These are phyloP conservation scores for Balansia obtecta DNA, from an alignment of 2,329 filamentous ascomycete genomes.

Conservation along the genomic window DNA sequence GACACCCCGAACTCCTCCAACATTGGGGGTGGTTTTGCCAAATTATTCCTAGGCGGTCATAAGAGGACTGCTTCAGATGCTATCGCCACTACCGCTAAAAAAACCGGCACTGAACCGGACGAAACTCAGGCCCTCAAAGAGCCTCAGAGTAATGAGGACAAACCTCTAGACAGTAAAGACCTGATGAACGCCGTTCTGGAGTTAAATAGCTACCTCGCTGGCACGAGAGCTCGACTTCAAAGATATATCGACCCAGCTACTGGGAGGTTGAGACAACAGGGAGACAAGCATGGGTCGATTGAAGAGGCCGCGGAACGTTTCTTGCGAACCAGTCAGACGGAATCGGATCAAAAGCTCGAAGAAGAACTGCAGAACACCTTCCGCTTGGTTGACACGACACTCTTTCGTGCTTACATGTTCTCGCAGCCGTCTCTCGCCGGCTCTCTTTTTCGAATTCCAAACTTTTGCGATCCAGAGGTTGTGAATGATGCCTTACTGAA, in stretches of 20 bases:
- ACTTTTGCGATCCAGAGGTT: conserved; percentile 92
- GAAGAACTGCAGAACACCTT: conserved; percentile 64
- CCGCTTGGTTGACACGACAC: conserved; percentile 77
- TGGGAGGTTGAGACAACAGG: conserved; percentile 44
- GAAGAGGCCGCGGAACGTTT: conserved; percentile 44
- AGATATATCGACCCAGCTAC: conserved; percentile 49
- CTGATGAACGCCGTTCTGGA: conserved; percentile 70
- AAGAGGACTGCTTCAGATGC: conserved; percentile 38
- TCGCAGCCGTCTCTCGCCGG: conserved; percentile 73
- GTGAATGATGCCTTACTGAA: conserved; percentile 89
- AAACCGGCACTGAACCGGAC: conserved; percentile 38
- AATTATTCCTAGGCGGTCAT: conserved; percentile 36
- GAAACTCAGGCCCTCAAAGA: conserved; percentile 43
- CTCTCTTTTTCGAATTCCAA: conserved; percentile 86
- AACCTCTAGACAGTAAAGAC: conserved; percentile 63
- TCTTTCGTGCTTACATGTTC: conserved; percentile 94
- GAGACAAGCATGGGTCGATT: conserved; percentile 28
- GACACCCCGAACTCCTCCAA: conserved; percentile 23
- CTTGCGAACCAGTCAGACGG: conserved; percentile 32
- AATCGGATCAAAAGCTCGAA: conserved; percentile 50
- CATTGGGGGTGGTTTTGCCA: conserved; percentile 36
- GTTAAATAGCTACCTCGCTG: conserved; percentile 77
- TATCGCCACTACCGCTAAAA: conserved; percentile 48
- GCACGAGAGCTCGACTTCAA: conserved; percentile 59
- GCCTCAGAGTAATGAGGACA: conserved; percentile 28